Base-by-base conservation (phyloP, 2,329 filamentous ascomycete species). In the Torrubiellomyces zombiae region DNA sequence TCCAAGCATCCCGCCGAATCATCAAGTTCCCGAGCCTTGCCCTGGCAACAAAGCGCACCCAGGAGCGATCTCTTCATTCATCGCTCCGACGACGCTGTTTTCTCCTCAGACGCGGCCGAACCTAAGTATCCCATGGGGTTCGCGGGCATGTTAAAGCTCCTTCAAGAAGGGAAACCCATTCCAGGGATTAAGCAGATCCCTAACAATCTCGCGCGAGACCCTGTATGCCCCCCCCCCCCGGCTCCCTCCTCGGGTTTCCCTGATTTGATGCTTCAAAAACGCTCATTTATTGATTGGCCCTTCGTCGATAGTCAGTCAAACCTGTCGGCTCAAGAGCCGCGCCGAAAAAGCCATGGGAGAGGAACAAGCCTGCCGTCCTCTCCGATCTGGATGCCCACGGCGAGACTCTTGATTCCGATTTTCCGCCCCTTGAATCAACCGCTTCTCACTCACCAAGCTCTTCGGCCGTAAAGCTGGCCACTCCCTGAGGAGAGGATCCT, bases 101-200 rank as follows among this genome's bases (percentile, higher is more conserved):
- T 19, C 12, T 10, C 29, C 9, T 27, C 36, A 6, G 35, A 29
- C 4, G 41, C 36, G n/a, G 53, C 52, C 18, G 59, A 67, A 22
- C 76, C 81, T 18, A 66, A 69, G 1, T 92, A 92, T 39, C 83
- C 83, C 4, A 74, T 73, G 24, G 75, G 72, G 2, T 93, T 94
- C 48, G 75, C 79, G 6, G 73, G 86, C 36, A 82, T 94, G 32
- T 75, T 92, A 28, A 76, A 81, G 40, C 66, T 92, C 27, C 79
- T 94, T 27, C 79, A 80, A 14, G 74, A 71, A 15, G 82, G 82
- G 26, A 72, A 81, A 38, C 75, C 79, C 0, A 76, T 94, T 21
- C 82, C 83, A 2, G 85, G 85, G 1, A 91, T 94, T 41, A 73
- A 74, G 37, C 70, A 92, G 34, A 86, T 94, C 26, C 82, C 85